Evolutionary conservation across 2,329 filamentous ascomycete genomes (phyloP), one percentile per base, ranked within the genome.

Genomic region (Neoarthrinium moseri): DNA sequence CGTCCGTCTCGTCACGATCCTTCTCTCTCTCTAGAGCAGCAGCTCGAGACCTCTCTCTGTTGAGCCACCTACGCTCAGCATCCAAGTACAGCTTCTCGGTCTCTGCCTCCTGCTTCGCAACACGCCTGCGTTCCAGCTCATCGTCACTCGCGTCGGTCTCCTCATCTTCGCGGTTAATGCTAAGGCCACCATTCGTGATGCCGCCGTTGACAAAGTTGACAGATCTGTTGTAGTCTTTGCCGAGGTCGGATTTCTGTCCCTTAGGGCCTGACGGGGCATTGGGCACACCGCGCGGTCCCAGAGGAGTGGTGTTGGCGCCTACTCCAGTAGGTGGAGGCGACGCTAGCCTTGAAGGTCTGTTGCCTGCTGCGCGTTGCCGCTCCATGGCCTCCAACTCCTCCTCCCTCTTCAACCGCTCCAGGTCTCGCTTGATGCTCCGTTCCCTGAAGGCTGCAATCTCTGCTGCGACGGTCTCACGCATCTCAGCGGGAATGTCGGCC

Each of bases 371-470:
- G 13, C 89, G 80, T 54, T 83, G 81, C 34, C 91, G 80, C 65
- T 97, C 91, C 64, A 85, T 78, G 46, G 89, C 87, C 63, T 97
- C 94, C 56, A 96, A 83, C 63, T 97, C 92, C 63, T 99, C 94
- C 66, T 99, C 94, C 35, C 86, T 78, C 60, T 85, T 84, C 27
- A 96, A 71, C 4, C 94, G 87, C 66, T 99, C 94, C 60, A 95
- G 72, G 61, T 99, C 94, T 30, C 92, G 80, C 50, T 87, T 83
- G 49, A 84, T 96, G 56, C 92, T 96, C 17, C 92, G 81, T 55
- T 99, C 94, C 53, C 94, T 81, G 73, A 99, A 99, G 0, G 91
- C 89, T 0, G 90, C 85, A 58, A 99, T 99, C 64, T 99, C 95
- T 47, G 86, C 86, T 0, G 94, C 89, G 13, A 99, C 94, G 0